Conservation (phyloP, 2,329 filamentous ascomycete species). For the Dactylonectria macrodidyma region DNA sequence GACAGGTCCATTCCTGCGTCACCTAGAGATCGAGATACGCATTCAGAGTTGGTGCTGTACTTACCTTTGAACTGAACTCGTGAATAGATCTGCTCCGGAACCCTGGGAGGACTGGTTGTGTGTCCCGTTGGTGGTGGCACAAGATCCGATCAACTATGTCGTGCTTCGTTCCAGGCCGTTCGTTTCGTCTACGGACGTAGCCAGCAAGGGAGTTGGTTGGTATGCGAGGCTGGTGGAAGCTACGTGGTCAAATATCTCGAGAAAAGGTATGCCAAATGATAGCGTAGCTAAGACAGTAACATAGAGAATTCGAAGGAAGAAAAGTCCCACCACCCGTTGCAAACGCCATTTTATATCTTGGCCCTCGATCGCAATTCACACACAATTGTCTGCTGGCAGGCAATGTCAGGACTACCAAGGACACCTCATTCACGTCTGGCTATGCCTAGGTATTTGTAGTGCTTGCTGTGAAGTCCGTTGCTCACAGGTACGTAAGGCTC, state of each 20-base stretch:
- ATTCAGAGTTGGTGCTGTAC: not conserved
- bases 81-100: conserved; percentile 17
- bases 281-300: not conserved
- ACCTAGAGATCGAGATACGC: conserved; percentile 10
- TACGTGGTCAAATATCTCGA: conserved; percentile 19
- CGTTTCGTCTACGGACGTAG: not conserved
- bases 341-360: conserved; percentile 3
- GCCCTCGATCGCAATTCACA: not conserved
- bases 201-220: conserved; percentile 12
- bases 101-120: conserved; percentile 7
- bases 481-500: not conserved
- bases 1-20: conserved; percentile 19
- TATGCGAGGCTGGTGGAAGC: conserved; percentile 12
- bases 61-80: not conserved
- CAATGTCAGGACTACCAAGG: not conserved
- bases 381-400: not conserved
- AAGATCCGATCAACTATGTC: not conserved
- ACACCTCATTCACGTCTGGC: not conserved
- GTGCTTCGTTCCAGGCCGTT: no score
- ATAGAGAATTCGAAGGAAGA: not conserved
- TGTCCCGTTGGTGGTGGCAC: not conserved
- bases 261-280: not conserved
- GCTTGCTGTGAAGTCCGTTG: not conserved
- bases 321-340: not conserved
- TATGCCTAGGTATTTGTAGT: not conserved